Base-by-base conservation (phyloP, 495 filamentous ascomycete species). In the Daldinia vernicosa region DNA sequence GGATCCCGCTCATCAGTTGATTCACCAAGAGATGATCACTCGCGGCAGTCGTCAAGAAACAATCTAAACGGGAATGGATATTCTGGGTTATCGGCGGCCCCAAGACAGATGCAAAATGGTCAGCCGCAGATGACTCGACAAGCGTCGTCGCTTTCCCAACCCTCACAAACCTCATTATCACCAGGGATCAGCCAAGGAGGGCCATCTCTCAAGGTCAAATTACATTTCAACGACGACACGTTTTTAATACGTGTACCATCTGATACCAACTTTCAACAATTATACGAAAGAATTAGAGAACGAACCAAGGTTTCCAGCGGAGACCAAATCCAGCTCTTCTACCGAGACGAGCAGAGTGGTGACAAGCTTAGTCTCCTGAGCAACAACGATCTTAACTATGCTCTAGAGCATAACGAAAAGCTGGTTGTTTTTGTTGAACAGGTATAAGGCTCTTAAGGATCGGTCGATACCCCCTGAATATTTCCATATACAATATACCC, bases 201-300 rank as follows among this genome's bases (percentile, higher is more conserved):
- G 14, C 71, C 78, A 6, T 77, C 76, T 24, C 88, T 97, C 81
- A 98, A 97, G 79, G 92, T 99, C 76, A 99, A 99, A 81, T 90
- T 98, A 39, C 94, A 91, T 80, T 96, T 93, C 82, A 88, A 92
- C 69, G 92, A 95, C 72, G 94, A 98, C 69, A 85, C 94, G 65
- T 94, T 97, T 71, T 91, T 94, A 45, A 94, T 99, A 74, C 90
- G 94, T 47, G 90, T 98, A 40, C 92, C 95, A 2, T 85, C 83
- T 4, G 90, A 95, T 45, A 91, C 97, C 70, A 87, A 83, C 69
- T 94, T 91, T 80, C 84, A 86, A 71, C 90, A 92, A 67, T 85
- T 99, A 43, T 90, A 89, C 63, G 93, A 98, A 60, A 93, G 92
- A 74, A 86, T 95, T 32, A 83, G 84, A 54, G 93, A 94, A 39